A percentile compares a stretch with the other conserved stretches of the same genome.
These are phyloP conservation scores for Persicaria tinctoria DNA, from an alignment of 148 eudicot species.

Conservation along the genomic window DNA sequence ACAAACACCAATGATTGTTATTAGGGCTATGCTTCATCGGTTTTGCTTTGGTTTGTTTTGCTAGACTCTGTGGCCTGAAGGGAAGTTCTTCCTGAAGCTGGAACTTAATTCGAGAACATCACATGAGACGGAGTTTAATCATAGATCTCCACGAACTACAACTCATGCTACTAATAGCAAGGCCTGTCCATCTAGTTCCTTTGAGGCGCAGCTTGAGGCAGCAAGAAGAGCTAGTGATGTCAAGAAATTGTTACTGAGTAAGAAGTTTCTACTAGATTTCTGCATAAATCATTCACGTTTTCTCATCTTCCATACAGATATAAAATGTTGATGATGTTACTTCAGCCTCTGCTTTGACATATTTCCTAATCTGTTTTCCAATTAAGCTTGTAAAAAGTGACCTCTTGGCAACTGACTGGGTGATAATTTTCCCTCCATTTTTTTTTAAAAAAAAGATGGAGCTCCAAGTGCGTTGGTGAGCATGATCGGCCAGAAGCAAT, in stretches of 20 bases:
- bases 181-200: slow-evolving; percentile 40
- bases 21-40: background rate
- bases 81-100: slow-evolving; percentile 62
- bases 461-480: slow-evolving; percentile 91
- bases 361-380: no score
- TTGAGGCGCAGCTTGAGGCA: slow-evolving; percentile 89
- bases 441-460: slow-evolving; percentile 42
- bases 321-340: no score
- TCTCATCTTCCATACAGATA: background rate
- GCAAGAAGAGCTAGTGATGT: slow-evolving; percentile 83
- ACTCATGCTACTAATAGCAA: slow-evolving; percentile 30
- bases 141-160: slow-evolving; percentile 36
- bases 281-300: background rate
- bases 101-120: slow-evolving; percentile 23
- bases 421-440: background rate
- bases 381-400: background rate
- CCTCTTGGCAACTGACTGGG: background rate
- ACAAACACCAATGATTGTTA: background rate
- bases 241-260: slow-evolving; percentile 73
- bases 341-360: no score
- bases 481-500: slow-evolving; percentile 88
- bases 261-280: slow-evolving; percentile 32
- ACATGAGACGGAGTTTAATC: slow-evolving; percentile 35
- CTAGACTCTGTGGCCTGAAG: slow-evolving; percentile 91
- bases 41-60: background rate